Base-by-base conservation (phyloP, 2,329 filamentous ascomycete species). In the Emmonsia crescens region DNA sequence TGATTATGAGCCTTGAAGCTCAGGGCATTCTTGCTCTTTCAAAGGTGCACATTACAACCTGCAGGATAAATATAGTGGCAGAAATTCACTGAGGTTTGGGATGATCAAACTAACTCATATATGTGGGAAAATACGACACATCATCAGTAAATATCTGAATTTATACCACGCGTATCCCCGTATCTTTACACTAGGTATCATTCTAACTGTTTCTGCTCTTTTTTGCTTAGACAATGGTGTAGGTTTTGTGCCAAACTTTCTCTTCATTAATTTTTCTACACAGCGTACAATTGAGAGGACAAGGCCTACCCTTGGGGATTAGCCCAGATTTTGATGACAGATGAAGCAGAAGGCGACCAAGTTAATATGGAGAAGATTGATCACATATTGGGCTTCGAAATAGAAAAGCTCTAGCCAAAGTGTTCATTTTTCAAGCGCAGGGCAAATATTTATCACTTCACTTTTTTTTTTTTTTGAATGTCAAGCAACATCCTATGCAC, bases 301-400 rank as follows among this genome's bases (percentile, higher is more conserved):
- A 68, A 86, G 86, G 2, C 85, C 85, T 0, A 89, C 86, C 1
- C 83, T 89, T 0, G 86, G 89, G 70, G 85, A 70, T 81, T 88
- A 64, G 83, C 86, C 56, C 82, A 83, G 68, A 87, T 89, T 71
- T 89, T 89, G 67, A n/a, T n/a, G n/a, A n/a, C n/a, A n/a, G n/a
- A n/a, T n/a, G 86, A 89, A 66, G 86, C 85, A 46, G 81, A 84
- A 31, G 57, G 31, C 24, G 60, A 42, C 16, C 8, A 19, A 16
- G 48, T 27, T 16, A 24, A 29, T 29, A 27, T 29, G 12, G 24
- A 51, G 2, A 51, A 51, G 48, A 51, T 51, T 29, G 48, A 51
- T 8, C 21, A 51, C 48, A 51, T 29, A 31, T 31, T 51, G 10
- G 2, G 14, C 21, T 8, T 3, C 14, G 5, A 6, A 27, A 31